Evolutionary conservation across 441 rosid species (phyloP).

Genomic region (Metrosideros polymorpha): DNA sequence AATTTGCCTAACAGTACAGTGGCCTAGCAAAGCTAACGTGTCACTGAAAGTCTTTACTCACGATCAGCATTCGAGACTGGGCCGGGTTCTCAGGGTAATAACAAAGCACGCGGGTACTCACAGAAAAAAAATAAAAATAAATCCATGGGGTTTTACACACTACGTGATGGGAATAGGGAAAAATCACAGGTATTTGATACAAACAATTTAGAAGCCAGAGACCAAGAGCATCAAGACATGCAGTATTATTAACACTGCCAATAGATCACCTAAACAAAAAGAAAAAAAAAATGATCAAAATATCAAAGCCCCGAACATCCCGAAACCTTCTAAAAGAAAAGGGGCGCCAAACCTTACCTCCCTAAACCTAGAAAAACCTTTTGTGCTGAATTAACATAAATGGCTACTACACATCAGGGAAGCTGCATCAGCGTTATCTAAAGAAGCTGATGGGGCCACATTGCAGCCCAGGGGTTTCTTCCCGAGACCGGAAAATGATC

Average conservation of each 20-base stretch:
- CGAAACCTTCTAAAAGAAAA: slow-evolving; percentile 24
- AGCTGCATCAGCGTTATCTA: slow-evolving; percentile 25
- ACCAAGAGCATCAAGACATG: background rate
- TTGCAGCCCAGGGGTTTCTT: background rate
- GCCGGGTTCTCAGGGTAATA: background rate
- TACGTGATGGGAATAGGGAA: background rate
- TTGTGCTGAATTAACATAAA: slow-evolving; percentile 21
- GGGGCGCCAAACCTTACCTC: slow-evolving; percentile 1
- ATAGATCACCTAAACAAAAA: slow-evolving; percentile 19
- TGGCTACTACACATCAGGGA: slow-evolving; percentile 32
- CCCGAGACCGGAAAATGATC: background rate
- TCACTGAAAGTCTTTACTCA: background rate
- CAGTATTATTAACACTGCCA: slow-evolving; percentile 18
- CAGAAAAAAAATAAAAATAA: background rate
- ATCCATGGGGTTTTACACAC: background rate
- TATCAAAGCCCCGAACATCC: background rate
- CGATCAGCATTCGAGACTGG: background rate
- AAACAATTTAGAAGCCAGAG: slow-evolving; percentile 5
- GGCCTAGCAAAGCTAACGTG: background rate
- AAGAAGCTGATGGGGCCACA: slow-evolving; percentile 4
- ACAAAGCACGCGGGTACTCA: background rate
- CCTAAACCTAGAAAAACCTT: background rate
- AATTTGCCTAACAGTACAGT: background rate
- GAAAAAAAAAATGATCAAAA: background rate
- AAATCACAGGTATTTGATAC: slow-evolving; percentile 19